Evolutionary conservation across 202 grass and related monocot species (phyloP).

Genomic region (Panicum virgatum): DNA sequence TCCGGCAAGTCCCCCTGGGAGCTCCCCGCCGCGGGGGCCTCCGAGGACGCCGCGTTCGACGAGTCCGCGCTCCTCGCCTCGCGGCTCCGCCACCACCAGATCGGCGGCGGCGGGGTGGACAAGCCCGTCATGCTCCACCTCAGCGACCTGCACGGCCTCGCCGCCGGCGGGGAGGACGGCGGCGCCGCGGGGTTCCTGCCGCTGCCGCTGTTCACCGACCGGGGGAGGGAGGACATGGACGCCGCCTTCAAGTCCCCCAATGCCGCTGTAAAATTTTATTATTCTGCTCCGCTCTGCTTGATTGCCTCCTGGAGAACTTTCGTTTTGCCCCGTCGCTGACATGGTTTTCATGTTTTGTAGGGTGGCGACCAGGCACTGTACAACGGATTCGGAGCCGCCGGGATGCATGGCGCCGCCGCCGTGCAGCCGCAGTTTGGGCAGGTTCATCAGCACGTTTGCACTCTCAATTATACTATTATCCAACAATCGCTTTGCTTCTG

Average conservation of each 20-base stretch:
- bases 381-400: constrained; percentile 50
- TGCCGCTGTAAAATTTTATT: constrained; percentile 43
- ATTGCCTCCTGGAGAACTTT: neutral
- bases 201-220: constrained; percentile 62
- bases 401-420: constrained; percentile 36
- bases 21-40: constrained; percentile 20
- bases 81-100: constrained; percentile 79
- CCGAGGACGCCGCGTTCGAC: constrained; percentile 58
- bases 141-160: constrained; percentile 44
- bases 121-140: constrained; percentile 70
- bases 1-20: constrained; percentile 74
- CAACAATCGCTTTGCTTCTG: neutral
- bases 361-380: constrained; percentile 45
- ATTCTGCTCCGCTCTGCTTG: neutral
- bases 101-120: constrained; percentile 54
- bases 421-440: constrained; percentile 54
- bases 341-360: constrained; percentile 24
- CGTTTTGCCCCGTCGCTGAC: neutral
- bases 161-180: neutral
- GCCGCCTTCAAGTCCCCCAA: constrained; percentile 64
- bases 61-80: constrained; percentile 63
- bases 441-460: constrained; percentile 22
- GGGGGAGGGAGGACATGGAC: constrained; percentile 55
- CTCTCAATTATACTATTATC: neutral
- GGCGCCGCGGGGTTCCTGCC: constrained; percentile 59